Evolutionary conservation across 2,329 filamentous ascomycete genomes (phyloP).

Genomic region (Diaporthe aspalathi): DNA sequence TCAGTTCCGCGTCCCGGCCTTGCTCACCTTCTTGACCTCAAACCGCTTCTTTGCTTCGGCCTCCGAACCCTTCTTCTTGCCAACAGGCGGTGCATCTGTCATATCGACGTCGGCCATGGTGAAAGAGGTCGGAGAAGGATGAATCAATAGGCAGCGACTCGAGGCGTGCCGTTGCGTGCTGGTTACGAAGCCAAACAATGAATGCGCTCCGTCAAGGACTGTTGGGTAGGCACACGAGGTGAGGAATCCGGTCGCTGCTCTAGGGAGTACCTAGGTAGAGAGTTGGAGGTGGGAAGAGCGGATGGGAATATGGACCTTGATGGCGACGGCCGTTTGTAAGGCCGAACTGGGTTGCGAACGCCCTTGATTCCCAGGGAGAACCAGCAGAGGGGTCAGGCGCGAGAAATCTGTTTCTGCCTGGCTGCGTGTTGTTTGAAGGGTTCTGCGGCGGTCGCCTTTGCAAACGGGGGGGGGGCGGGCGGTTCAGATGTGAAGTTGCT

Average conservation of each 20-base stretch:
- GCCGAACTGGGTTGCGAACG: neutral
- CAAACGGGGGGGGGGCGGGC: neutral
- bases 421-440: neutral
- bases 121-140: conserved; percentile 36
- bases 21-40: conserved; percentile 93
- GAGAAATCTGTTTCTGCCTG: neutral
- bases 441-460: neutral
- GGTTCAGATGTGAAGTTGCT: conserved; percentile 5
- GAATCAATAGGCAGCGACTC: neutral
- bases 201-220: neutral
- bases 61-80: conserved; percentile 62
- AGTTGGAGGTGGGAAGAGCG: neutral
- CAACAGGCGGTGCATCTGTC: conserved; percentile 79
- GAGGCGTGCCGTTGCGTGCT: neutral
- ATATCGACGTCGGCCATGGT: conserved; percentile 96
- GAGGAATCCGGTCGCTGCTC: neutral
- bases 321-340: conserved; percentile 23
- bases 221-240: conserved; percentile 7
- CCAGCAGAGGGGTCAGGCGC: neutral
- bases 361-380: neutral
- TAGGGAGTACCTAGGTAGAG: neutral
- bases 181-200: neutral
- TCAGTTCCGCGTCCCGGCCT: neutral
- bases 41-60: conserved; percentile 90
- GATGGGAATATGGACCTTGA: conserved; percentile 21